Evolutionary conservation across 1,139 yeast species (phyloP).

Genomic region (Trichomonascaceae sp.): DNA sequence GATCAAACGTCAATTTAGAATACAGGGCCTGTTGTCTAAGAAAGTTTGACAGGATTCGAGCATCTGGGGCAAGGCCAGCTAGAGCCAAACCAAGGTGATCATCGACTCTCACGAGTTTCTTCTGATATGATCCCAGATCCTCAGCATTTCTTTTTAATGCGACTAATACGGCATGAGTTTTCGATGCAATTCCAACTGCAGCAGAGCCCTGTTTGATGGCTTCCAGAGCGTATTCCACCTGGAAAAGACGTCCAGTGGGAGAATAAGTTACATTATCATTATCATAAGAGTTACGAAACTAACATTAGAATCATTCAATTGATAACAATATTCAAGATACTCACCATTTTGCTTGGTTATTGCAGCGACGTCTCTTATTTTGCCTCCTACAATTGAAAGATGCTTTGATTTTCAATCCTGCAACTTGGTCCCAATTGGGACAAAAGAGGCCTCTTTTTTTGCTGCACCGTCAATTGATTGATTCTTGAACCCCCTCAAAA

Average conservation of each 20-base stretch:
- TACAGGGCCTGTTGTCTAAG: slow-evolving; percentile 89
- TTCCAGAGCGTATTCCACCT: slow-evolving; percentile 90
- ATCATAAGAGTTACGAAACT: slow-evolving; percentile 97
- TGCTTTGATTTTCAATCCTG: not conserved
- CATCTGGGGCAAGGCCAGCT: slow-evolving; percentile 98
- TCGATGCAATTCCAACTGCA: slow-evolving; percentile 87
- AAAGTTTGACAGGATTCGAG: slow-evolving; percentile 82
- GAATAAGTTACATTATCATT: slow-evolving; percentile 97
- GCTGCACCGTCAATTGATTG: too few species aligned
- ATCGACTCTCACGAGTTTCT: slow-evolving; percentile 86
- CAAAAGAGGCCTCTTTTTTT: too few species aligned
- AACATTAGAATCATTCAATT: not conserved
- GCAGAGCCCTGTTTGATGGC: slow-evolving; percentile 98
- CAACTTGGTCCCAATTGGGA: not conserved
- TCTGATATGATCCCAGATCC: slow-evolving; percentile 93
- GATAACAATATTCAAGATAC: not conserved
- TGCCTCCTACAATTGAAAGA: not conserved
- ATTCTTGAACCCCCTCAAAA: too few species aligned
- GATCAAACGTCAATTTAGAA: slow-evolving; percentile 75
- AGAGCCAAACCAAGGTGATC: slow-evolving; percentile 91
- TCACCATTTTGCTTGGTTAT: slow-evolving; percentile 5
- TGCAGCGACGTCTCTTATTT: not conserved
- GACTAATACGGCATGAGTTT: slow-evolving; percentile 81
- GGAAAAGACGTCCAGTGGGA: slow-evolving; percentile 95
- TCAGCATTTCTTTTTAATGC: slow-evolving; percentile 95